These are phyloP conservation scores for Stylonectria norvegica DNA, from an alignment of 2,329 filamentous ascomycete genomes.

Conservation along the genomic window DNA sequence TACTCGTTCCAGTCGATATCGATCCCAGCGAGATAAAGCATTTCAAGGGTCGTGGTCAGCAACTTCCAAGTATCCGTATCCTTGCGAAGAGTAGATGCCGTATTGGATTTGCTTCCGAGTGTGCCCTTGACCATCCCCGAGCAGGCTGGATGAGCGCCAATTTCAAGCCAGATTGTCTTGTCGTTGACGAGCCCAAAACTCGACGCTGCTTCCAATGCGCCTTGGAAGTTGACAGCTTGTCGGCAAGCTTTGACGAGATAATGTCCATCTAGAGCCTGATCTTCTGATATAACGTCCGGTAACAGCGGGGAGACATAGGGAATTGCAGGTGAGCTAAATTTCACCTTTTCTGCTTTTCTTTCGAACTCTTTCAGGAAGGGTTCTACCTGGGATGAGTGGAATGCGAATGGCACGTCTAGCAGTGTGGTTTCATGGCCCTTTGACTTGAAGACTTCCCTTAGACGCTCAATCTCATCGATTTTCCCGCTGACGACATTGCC, in stretches of 20 bases:
- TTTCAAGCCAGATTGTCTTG: constrained; percentile 61
- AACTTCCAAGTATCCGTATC: constrained; percentile 64
- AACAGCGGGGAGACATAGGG: constrained; percentile 67
- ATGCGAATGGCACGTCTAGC: constrained; percentile 51
- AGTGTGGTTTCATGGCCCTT: constrained; percentile 43
- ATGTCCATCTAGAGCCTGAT: constrained; percentile 44
- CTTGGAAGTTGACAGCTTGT: constrained; percentile 63
- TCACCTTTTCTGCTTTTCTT: constrained; percentile 37
- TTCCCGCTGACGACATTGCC: constrained; percentile 67
- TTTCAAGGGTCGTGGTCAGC: constrained; percentile 53
- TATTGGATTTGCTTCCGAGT: constrained; percentile 49
- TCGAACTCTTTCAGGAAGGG: constrained; percentile 58
- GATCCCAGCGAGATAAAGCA: constrained; percentile 59
- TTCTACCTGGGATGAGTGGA: constrained; percentile 53
- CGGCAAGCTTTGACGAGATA: constrained; percentile 62
- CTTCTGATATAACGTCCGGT: constrained; percentile 50
- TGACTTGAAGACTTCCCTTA: constrained; percentile 35
- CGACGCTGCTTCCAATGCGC: constrained; percentile 52
- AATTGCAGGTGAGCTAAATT: constrained; percentile 40
- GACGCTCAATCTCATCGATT: constrained; percentile 39
- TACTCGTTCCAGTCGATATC: constrained; percentile 66
- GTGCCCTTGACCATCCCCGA: constrained; percentile 60
- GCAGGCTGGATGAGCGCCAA: constrained; percentile 66
- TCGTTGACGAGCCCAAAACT: constrained; percentile 49
- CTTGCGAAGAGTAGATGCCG: constrained; percentile 60